Evolutionary conservation across 768 basidiomycete genomes (phyloP).

Genomic region (Pulveroboletus frians): DNA sequence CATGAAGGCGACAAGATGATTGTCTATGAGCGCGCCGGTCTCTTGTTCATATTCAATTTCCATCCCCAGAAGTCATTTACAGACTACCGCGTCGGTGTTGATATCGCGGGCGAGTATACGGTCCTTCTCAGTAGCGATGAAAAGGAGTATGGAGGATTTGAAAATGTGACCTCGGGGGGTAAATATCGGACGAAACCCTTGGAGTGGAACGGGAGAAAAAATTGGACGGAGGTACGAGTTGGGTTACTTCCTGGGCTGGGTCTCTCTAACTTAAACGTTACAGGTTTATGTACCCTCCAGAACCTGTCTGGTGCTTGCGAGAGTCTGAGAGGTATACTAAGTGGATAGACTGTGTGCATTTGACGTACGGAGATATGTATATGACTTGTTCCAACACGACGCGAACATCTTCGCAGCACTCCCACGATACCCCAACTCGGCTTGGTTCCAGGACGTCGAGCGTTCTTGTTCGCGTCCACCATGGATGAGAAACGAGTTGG

Average conservation of each 20-base stretch:
- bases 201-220: slow-evolving; percentile 91
- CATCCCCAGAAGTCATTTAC: slow-evolving; percentile 85
- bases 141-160: slow-evolving; percentile 84
- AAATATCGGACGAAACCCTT: slow-evolving; percentile 76
- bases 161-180: slow-evolving; percentile 59
- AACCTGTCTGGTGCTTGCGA: slow-evolving; percentile 29
- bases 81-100: slow-evolving; percentile 91
- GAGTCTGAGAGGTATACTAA: slow-evolving; percentile 1
- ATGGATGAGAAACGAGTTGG: slow-evolving; percentile 20
- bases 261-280: background rate
- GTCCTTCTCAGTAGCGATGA: slow-evolving; percentile 84
- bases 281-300: slow-evolving; percentile 32
- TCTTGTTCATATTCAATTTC: slow-evolving; percentile 98
- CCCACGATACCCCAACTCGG: too few relatives aligned
- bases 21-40: slow-evolving; percentile 88
- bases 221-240: slow-evolving; percentile 71
- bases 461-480: background rate
- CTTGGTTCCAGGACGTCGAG: too few relatives aligned
- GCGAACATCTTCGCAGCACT: too few relatives aligned
- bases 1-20: slow-evolving; percentile 90
- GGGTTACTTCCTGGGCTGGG: background rate
- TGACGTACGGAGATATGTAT: background rate
- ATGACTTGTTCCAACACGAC: background rate
- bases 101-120: slow-evolving; percentile 78
- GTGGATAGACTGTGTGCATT: background rate